Conservation (phyloP, 2,329 filamentous ascomycete genomes). For the Penicillium sp. region DNA sequence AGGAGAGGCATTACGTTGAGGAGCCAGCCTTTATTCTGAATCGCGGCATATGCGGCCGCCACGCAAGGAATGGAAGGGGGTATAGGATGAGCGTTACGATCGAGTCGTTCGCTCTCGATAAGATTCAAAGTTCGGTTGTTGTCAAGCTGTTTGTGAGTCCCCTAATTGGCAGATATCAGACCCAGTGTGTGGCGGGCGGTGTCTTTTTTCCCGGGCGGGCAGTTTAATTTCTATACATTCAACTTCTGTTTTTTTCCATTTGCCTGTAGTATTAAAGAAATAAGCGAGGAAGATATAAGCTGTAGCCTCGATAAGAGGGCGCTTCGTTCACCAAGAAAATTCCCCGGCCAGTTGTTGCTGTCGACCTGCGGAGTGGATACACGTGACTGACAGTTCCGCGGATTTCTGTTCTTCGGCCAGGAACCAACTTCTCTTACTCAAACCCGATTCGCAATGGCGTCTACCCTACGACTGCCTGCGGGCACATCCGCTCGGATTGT, state of each 20-base stretch:
- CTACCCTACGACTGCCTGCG: conserved; percentile 27
- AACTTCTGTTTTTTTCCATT: neutral
- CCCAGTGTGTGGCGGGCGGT: conserved; percentile 8
- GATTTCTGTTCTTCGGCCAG: conserved; percentile 22
- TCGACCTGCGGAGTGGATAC: conserved; percentile 18
- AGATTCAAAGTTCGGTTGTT: conserved; percentile 3
- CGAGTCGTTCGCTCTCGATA: neutral
- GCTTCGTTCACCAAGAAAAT: neutral
- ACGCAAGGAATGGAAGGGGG: conserved; percentile 20
- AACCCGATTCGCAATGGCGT: conserved; percentile 31
- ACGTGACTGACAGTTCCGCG: conserved; percentile 22
- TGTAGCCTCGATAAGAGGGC: neutral
- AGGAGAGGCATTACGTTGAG: conserved; percentile 40
- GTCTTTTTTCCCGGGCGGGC: conserved; percentile 3
- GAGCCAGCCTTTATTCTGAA: conserved; percentile 39
- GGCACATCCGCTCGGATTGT: conserved; percentile 21
- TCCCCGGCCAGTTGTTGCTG: neutral
- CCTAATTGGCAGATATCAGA: conserved; percentile 12
- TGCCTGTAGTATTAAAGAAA: neutral
- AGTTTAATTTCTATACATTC: conserved; percentile 3
- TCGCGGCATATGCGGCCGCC: conserved; percentile 40
- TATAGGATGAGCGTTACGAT: neutral
- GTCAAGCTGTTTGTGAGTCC: conserved; percentile 8
- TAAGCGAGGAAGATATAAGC: conserved; percentile 5
- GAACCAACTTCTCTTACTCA: conserved; percentile 8